Base-by-base conservation (phyloP, 2,329 filamentous ascomycete species). In the Lachnellula occidentalis region DNA sequence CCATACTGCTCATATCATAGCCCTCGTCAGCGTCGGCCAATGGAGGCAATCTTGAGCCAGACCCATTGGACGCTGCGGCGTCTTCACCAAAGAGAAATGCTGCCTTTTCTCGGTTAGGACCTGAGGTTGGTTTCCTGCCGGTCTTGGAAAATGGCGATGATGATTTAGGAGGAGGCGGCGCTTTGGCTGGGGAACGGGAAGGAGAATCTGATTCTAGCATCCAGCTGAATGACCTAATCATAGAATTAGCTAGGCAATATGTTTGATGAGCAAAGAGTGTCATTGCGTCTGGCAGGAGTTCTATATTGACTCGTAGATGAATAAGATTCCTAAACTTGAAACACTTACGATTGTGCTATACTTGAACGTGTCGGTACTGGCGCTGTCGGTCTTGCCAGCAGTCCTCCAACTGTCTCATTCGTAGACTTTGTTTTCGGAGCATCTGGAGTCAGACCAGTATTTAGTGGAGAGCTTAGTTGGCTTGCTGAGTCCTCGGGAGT, bases 191-290 rank as follows among this genome's bases (percentile, higher is more conserved):
- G 9, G 62, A 59, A 19, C 37, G 48, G 19, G 61, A 55, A 27
- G 63, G 51, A 11, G 50, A 54, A 51, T 68, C 67, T 34, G 68
- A 79, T 60, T 85, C 83, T 2, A 91, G 75, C 86, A 91, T 91
- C 85, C 86, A 90, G 1, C 87, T 85, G 68, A 90, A 91, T 4
- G 85, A 87, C 2, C 54, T 56, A 31, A 12, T 22, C 31, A n/a
- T 34, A 34, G 34, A 37, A 22, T 49, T 24, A 37, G 37, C 17
- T 34, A 14, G 15, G 6, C 19, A 1, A 14, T 43, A 17, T 39
- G 34, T 34, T 21, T 2, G 7, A 5, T 12, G 17, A 36, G 15
- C 34, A 21, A 34, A 19, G 19, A 12, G 41, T n/a, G 5, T 17
- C 8, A 21, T 17, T 17, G 17, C 36, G 15, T 9, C 15, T 15